Base-by-base conservation (phyloP, 2,329 filamentous ascomycete genomes). In the Ceratocystis smalleyi region DNA sequence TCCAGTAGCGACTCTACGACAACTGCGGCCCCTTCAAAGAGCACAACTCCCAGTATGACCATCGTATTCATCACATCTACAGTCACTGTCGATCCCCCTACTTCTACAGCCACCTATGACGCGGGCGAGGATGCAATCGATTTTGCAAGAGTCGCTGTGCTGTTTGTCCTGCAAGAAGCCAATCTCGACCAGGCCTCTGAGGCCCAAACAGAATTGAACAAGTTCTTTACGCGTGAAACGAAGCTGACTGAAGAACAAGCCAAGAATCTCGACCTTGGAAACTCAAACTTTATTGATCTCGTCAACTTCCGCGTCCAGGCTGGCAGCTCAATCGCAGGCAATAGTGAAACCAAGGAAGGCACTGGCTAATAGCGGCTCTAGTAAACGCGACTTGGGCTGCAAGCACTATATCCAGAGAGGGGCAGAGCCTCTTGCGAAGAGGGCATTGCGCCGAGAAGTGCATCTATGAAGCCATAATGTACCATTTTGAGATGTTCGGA, bases 91-190 rank as follows among this genome's bases (percentile, higher is more conserved):
- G 62, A 62, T 19, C 64, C 65, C 15, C 59, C 64, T 8, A 61
- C 64, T 12, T 47, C 62, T 35, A 64, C 63, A 5, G 61, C 43
- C 10, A 65, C 66, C 1, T 85, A 85, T 61, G 71, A 70, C 0
- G 74, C 83, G 12, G 81, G 81, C 0, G 77, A 84, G 64, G 76
- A 81, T 61, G 77, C 79, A 0, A 73, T 85, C 0, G 84, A 87
- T 69, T 88, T 88, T 73, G 80, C 83, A 0, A 78, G 84, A 2
- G 78, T 85, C 1, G 79, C 78, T 0, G 80, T 87, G 2, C 75
- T 88, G 17, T 86, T 78, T 68, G 75, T 88, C 30, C 74, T 87
- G 1, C 82, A 87, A 69, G 73, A 83, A 68, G 73, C 81, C 65
- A 75, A 72, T 4, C 69, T 84, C 1, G 71, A 75, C 40, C 74